A percentile compares a stretch with the other conserved stretches of the same genome.
phyloP scores from a whole-genome alignment of 805 yeast species.

The Sugiyamaella marilandica region DNA sequence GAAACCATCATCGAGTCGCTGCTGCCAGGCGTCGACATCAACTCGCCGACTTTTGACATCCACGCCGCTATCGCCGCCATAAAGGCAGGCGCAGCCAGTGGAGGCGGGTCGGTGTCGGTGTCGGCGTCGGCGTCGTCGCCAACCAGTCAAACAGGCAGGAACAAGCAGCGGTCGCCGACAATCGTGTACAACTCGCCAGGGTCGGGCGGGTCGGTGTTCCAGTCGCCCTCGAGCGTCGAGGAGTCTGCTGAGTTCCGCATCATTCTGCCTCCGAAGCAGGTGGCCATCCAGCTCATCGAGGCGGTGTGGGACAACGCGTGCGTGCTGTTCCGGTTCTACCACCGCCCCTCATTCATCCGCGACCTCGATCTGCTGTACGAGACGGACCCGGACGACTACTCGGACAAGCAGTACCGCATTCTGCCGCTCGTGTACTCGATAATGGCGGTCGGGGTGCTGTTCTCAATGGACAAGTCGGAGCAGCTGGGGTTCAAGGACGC shows the following conservation, averaged over 20 bases:
- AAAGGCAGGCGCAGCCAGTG: background rate
- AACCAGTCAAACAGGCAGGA: background rate
- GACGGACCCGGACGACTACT: conserved; percentile 65
- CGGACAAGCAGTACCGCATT: conserved; percentile 68
- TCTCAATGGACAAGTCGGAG: conserved; percentile 44
- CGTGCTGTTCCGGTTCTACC: conserved; percentile 78
- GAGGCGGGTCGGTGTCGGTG: background rate
- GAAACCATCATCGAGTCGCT: conserved; percentile 35
- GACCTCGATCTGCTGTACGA: conserved; percentile 73
- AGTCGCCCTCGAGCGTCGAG: conserved; percentile 17
- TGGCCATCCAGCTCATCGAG: conserved; percentile 64
- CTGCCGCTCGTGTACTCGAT: conserved; percentile 78
- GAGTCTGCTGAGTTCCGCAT: conserved; percentile 51
- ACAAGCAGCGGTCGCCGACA: background rate
- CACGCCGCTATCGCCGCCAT: conserved; percentile 3
- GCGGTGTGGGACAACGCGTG: conserved; percentile 85
- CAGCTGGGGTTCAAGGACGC: conserved; percentile 36
- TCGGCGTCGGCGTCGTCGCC: background rate
- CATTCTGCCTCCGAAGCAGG: conserved; percentile 69
- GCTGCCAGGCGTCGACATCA: conserved; percentile 37
- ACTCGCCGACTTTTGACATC: conserved; percentile 10
- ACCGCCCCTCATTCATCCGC: conserved; percentile 71
- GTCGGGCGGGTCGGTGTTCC: conserved; percentile 9
- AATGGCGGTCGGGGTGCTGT: conserved; percentile 84
- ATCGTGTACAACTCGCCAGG: background rate